Evolutionary conservation across 805 yeast genomes (phyloP), one percentile per base, ranked within the genome.

Genomic region (Cyberlindnera sargentensis): DNA sequence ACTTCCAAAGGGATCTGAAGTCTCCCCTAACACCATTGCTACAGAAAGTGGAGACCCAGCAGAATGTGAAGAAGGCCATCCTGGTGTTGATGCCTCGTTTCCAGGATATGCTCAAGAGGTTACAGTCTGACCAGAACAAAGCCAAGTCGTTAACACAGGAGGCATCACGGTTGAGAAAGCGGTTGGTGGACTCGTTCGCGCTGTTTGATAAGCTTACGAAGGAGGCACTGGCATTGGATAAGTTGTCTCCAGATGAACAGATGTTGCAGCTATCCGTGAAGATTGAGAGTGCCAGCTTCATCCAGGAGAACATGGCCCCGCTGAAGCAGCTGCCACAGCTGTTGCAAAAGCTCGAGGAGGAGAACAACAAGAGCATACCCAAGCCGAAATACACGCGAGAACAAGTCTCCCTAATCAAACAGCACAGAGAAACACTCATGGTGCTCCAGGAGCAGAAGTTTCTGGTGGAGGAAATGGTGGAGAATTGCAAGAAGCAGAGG

Each of bases 401-500:
- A 62, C 56, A 63, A 2, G 71, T 80, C 4, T 71, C 75, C 40
- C 74, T 80, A 48, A 73, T 84, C 8, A 70, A 89, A 36, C 71
- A 71, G 40, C 63, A 71, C 27, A 64, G 93, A 37, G 91, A 88
- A 51, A 82, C 83, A 50, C 64, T 90, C 45, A 84, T 90, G 83
- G 96, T 91, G 8, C 64, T 88, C 56, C 82, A 82, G 47, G 98
- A 90, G 58, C 98, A 90, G 55, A 71, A 72, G 52, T 90, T 76
- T 51, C 62, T 91, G 47, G 80, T 91, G 3, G 76, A 78, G 45
- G 71, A 77, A 11, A 76, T 82, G 75, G 73, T 85, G 27, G 68
- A 71, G 2, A 77, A 72, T 10, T 77, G 82, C 32, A 84, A 81
- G 47, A 72, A 71, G 50, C 78, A 75, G 41, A 65, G 97, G 36